phyloP scores from a whole-genome alignment of 2,329 filamentous ascomycete species.

The Botryotinia globosa region DNA sequence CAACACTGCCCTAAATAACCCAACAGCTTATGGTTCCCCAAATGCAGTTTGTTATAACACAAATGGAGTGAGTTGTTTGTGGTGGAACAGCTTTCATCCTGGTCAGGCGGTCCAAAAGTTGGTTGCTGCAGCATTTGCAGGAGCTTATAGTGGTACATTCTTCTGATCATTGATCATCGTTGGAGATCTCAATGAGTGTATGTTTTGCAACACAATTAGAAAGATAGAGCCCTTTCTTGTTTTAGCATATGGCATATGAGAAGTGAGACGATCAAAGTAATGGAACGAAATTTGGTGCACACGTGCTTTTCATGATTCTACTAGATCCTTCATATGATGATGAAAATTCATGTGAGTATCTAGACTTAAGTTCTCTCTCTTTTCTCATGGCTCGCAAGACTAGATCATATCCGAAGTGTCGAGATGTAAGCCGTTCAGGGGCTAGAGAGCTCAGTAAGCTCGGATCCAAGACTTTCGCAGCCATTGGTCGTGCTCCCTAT shows the following conservation, averaged over 20 bases:
- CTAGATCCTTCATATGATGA: neutral
- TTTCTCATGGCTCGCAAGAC: neutral
- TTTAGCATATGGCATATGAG: neutral
- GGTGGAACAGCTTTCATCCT: slow-evolving; percentile 24
- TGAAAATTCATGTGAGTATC: neutral
- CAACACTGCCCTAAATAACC: slow-evolving; percentile 17
- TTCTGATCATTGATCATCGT: neutral
- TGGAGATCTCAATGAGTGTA: neutral
- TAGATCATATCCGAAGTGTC: neutral
- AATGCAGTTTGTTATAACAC: slow-evolving; percentile 20
- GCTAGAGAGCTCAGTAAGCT: neutral
- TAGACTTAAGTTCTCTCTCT: neutral
- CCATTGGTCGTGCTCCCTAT: neutral
- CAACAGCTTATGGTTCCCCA: slow-evolving; percentile 18
- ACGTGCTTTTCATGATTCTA: neutral
- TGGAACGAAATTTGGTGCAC: neutral
- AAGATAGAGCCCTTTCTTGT: neutral
- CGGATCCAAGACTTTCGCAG: neutral
- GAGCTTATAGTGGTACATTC: neutral
- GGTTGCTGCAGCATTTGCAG: slow-evolving; percentile 17
- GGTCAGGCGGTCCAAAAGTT: slow-evolving; percentile 23
- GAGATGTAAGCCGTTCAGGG: neutral
- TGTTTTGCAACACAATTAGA: neutral
- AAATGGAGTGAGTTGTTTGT: slow-evolving; percentile 23
- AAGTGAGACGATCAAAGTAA: neutral